Conservation (phyloP, 164 flowering plant species). For the Platanus orientalis region DNA sequence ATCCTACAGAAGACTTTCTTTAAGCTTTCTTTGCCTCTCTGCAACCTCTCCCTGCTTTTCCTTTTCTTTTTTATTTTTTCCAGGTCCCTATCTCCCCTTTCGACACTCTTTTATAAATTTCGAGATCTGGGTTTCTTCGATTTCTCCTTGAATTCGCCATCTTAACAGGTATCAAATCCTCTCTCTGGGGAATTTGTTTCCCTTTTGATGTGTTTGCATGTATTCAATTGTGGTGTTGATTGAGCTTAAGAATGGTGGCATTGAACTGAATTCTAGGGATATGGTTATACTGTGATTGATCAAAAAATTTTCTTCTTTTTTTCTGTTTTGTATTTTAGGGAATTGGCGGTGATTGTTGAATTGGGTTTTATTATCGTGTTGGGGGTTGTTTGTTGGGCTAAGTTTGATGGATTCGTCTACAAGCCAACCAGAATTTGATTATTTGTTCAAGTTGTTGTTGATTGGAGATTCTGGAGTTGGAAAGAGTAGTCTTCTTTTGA, state of each 20-base stretch:
- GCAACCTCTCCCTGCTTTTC: too few species aligned
- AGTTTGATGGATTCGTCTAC: constrained; percentile 23
- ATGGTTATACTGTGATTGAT: too few species aligned
- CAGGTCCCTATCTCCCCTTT: too few species aligned
- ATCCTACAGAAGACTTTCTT: too few species aligned
- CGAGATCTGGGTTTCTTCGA: background rate
- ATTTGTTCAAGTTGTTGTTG: constrained; percentile 65
- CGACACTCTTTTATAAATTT: background rate
- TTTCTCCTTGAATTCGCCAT: background rate
- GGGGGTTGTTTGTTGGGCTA: constrained; percentile 2
- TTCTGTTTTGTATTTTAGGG: background rate
- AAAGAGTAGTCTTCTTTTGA: constrained; percentile 65
- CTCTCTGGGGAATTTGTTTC: background rate
- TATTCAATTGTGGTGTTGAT: too few species aligned
- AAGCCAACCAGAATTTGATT: constrained; percentile 52
- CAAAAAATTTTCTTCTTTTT: background rate
- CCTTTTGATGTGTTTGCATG: too few species aligned
- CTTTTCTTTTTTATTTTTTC: too few species aligned
- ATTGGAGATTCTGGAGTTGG: constrained; percentile 87
- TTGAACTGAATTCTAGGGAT: too few species aligned
- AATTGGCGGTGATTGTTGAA: too few species aligned
- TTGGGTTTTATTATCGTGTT: background rate
- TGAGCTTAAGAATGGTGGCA: too few species aligned
- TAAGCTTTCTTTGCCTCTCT: too few species aligned
- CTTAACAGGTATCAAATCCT: background rate